Conservation (phyloP, 306 rosid species). For the Leucaena leucocephala region DNA sequence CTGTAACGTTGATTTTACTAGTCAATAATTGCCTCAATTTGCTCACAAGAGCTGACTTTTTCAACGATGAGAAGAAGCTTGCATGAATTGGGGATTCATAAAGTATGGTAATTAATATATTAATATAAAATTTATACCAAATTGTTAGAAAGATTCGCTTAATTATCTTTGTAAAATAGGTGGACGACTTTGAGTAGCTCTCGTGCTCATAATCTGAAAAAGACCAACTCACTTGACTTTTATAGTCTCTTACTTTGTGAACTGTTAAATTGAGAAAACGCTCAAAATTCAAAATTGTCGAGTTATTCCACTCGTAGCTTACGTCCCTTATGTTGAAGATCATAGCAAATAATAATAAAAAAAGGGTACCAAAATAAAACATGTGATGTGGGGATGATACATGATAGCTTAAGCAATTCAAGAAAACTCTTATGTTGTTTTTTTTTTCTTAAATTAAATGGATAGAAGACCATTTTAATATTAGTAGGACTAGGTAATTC, state of each 20-base stretch:
- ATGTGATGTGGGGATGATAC: background rate
- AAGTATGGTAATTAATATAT: too few relatives aligned
- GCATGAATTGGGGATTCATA: too few relatives aligned
- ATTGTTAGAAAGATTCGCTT: too few relatives aligned
- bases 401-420: background rate
- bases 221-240: background rate
- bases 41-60: background rate
- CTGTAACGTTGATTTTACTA: background rate
- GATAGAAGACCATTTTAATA: background rate
- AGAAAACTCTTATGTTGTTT: background rate
- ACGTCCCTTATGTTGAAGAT: background rate
- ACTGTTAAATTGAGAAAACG: background rate
- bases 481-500: background rate
- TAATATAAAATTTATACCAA: too few relatives aligned
- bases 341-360: background rate
- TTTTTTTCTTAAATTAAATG: background rate
- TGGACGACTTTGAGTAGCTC: background rate
- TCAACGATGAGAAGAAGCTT: background rate
- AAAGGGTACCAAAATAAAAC: background rate
- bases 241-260: background rate
- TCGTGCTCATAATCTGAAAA: background rate
- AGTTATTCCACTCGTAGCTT: background rate
- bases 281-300: background rate
- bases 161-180: too few relatives aligned
- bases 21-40: constrained; percentile 16